Evolutionary conservation across 345 rosid genomes (phyloP).

Genomic region (Barbarea vulgaris): DNA sequence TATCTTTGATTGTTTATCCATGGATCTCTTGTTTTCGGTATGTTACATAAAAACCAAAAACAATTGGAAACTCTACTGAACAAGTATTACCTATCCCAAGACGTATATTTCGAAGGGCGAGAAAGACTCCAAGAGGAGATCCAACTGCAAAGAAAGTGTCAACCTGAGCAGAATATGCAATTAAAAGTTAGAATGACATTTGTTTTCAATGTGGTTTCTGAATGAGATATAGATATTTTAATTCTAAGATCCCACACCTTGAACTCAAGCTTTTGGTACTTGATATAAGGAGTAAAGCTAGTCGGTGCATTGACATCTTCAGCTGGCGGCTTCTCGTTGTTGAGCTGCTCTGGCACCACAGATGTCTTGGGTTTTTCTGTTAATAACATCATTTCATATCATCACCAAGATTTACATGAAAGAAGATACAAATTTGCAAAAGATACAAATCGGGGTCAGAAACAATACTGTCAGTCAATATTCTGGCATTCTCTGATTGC

Average conservation of each 20-base stretch:
- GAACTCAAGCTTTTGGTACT: conserved; percentile 90
- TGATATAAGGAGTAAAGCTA: conserved; percentile 78
- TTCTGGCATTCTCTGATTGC: conserved; percentile 48
- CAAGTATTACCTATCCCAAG: conserved; percentile 73
- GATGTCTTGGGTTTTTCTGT: conserved; percentile 49
- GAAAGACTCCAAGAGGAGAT: conserved; percentile 98
- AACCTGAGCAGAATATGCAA: conserved; percentile 52
- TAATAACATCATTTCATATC: conserved; percentile 26
- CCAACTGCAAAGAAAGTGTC: conserved; percentile 99
- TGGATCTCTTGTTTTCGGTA: neutral
- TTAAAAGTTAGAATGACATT: conserved; percentile 3
- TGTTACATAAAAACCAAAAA: neutral
- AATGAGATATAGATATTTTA: neutral
- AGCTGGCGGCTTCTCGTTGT: conserved; percentile 38
- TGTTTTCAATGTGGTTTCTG: neutral
- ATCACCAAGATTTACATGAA: conserved; percentile 16
- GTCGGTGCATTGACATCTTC: conserved; percentile 43
- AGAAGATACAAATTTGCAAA: neutral
- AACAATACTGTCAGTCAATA: conserved; percentile 39
- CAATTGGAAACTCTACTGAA: conserved; percentile 1
- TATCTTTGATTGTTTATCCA: neutral
- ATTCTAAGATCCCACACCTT: conserved; percentile 49
- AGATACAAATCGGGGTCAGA: conserved; percentile 6
- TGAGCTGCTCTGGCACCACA: conserved; percentile 37
- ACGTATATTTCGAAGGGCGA: conserved; percentile 87